Evolutionary conservation across 352 stramenopile species (phyloP), one percentile per base, ranked within the genome.

Genomic region (Elongisporangium prolatum): DNA sequence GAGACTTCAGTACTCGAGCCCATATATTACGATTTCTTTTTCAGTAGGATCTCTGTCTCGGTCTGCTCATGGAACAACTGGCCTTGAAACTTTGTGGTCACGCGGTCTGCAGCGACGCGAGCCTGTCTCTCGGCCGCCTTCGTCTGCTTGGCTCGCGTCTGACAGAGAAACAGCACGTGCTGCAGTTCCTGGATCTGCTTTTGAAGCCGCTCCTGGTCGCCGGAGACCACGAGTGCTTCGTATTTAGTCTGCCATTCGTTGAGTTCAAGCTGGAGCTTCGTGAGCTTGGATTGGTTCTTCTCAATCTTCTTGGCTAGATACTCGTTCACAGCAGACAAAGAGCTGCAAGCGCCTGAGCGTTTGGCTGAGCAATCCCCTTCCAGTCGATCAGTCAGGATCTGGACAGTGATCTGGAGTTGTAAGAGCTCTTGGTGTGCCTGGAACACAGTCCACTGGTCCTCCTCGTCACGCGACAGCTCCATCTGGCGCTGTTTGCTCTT

Each of bases 171-270:
- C 37, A 88, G 64, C 17, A 88, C 54, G 22, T 87, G 79, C 60
- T 89, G 81, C 24, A 91, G 71, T 61, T 91, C 81, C 21, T 87
- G 79, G 3, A 83, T 70, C 2, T 78, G 75, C 17, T 68, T 71
- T 14, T 77, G 67, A n/a, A 87, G 61, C 38, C 21, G 48, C n/a
- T 91, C 75, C 49, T 88, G 64, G n/a, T 74, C 60, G 10, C 72
- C 72, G n/a, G 57, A 58, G 16, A 64, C 54, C 4, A 81, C 52
- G 21, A 88, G 65, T 16, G 47, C 44, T 18, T 87, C 69, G 61
- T 77, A 86, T 37, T 84, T 64, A 6, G 44, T 53, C 11, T 69
- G 63, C 56, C 61, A 69, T 7, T 58, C 50, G 21, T 54, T 37
- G 10, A 73, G 56, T 24, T 85, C 63, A 1, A 18, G n/a, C 49